phyloP scores from a whole-genome alignment of 192 early-diverging fungal species.

The Backusella mclennaniae region DNA sequence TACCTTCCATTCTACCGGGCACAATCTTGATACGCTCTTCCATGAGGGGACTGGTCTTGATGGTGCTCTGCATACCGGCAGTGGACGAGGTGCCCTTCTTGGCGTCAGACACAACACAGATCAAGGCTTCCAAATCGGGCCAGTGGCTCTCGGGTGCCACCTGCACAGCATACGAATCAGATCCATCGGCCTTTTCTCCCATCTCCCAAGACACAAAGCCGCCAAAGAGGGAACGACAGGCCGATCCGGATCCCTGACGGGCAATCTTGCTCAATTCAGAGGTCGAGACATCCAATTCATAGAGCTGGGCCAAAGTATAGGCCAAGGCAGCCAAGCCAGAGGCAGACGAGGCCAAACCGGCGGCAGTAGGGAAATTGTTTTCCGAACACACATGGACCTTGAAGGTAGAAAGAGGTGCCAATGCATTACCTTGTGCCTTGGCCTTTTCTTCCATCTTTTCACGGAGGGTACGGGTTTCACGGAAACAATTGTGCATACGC shows the following conservation, averaged over 20 bases:
- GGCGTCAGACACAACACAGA: conserved; percentile 91
- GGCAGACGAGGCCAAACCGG: conserved; percentile 96
- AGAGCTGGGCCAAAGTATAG: conserved; percentile 75
- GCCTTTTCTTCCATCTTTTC: conserved; percentile 58
- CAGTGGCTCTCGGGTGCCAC: conserved; percentile 89
- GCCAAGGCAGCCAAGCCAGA: conserved; percentile 95
- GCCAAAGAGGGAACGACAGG: conserved; percentile 96
- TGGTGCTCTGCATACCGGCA: conserved; percentile 95
- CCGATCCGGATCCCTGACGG: conserved; percentile 94
- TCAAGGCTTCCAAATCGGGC: conserved; percentile 93
- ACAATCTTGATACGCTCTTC: conserved; percentile 89
- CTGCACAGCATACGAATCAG: conserved; percentile 88
- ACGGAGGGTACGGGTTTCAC: conserved; percentile 73
- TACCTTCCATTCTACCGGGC: conserved; percentile 84
- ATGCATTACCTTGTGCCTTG: conserved; percentile 28
- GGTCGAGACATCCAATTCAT: conserved; percentile 59
- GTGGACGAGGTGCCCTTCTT: conserved; percentile 92
- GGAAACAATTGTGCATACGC: conserved; percentile 83
- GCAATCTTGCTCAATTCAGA: conserved; percentile 88
- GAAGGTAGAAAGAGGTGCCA: conserved; percentile 60
- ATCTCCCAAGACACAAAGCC: conserved; percentile 99
- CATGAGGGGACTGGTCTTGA: conserved; percentile 87
- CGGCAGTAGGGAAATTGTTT: conserved; percentile 99
- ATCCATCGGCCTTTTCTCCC: conserved; percentile 77
- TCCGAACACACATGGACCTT: conserved; percentile 89